Conservation (phyloP, 148 eudicot species). For the Pharnaceum exiguum region DNA sequence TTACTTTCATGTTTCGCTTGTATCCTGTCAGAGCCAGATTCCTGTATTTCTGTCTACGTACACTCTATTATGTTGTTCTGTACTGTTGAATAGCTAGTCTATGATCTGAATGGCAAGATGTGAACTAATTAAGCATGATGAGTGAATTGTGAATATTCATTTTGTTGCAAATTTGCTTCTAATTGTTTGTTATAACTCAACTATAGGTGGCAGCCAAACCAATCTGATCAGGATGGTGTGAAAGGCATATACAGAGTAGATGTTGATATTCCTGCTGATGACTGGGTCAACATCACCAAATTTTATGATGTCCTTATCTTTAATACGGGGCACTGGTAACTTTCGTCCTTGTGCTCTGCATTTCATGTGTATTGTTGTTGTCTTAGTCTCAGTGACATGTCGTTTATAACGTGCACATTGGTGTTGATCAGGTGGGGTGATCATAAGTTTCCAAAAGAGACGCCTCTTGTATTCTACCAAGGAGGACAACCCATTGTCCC, state of each 20-base stretch:
- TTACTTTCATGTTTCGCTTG: no score
- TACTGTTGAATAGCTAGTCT: no score
- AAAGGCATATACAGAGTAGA: slow-evolving; percentile 81
- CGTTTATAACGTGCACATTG: not conserved
- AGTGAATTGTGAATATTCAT: not conserved
- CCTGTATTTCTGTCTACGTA: no score
- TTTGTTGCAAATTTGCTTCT: not conserved
- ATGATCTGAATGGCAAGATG: no score
- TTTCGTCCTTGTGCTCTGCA: not conserved
- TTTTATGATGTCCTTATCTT: slow-evolving; percentile 81
- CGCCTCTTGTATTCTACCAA: slow-evolving; percentile 78
- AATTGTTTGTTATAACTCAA: not conserved
- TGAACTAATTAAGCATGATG: not conserved
- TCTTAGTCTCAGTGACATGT: not conserved
- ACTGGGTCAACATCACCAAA: slow-evolving; percentile 62
- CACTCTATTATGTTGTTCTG: no score
- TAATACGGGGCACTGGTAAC: slow-evolving; percentile 94
- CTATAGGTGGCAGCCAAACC: slow-evolving; percentile 78
- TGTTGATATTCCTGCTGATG: slow-evolving; percentile 82
- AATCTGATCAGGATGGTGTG: slow-evolving; percentile 42
- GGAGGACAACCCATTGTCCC: slow-evolving; percentile 64
- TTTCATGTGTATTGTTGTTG: not conserved
- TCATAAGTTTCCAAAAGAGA: slow-evolving; percentile 85
- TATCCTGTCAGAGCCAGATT: no score
- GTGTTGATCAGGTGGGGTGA: slow-evolving; percentile 65